Percentiles rank a stretch among this genome's conserved stretches.
Evolutionary conservation across 208 protist species (phyloP).

Genomic region (Trichomonas gallinae): DNA sequence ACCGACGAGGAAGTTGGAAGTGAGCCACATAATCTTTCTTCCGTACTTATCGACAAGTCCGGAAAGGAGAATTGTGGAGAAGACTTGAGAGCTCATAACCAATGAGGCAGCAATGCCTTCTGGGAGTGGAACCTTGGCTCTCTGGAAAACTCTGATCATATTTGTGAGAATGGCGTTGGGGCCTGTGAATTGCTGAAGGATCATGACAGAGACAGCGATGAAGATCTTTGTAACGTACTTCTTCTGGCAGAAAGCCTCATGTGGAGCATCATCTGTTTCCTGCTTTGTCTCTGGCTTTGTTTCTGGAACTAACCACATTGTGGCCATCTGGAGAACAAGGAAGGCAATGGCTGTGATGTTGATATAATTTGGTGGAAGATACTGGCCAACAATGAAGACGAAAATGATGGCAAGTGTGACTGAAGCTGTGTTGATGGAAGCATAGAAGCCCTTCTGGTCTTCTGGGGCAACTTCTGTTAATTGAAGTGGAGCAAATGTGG

Average conservation of each 20-base stretch:
- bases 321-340: neutral
- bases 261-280: neutral
- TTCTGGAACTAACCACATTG: neutral
- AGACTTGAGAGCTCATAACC: neutral
- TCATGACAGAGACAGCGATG: neutral
- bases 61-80: neutral
- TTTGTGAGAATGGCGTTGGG: neutral
- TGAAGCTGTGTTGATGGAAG: neutral
- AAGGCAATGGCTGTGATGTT: too few relatives aligned
- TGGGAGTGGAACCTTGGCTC: neutral
- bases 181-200: neutral
- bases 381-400: neutral
- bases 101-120: neutral
- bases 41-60: neutral
- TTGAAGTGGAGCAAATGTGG: neutral
- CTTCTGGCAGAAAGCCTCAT: neutral
- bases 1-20: neutral
- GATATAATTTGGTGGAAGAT: neutral
- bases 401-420: neutral
- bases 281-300: neutral
- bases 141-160: neutral
- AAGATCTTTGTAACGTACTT: neutral
- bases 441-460: neutral
- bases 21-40: neutral
- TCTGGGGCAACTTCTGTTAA: neutral